Evolutionary conservation across 768 basidiomycete species (phyloP).

Genomic region (Tremella mesenterica): DNA sequence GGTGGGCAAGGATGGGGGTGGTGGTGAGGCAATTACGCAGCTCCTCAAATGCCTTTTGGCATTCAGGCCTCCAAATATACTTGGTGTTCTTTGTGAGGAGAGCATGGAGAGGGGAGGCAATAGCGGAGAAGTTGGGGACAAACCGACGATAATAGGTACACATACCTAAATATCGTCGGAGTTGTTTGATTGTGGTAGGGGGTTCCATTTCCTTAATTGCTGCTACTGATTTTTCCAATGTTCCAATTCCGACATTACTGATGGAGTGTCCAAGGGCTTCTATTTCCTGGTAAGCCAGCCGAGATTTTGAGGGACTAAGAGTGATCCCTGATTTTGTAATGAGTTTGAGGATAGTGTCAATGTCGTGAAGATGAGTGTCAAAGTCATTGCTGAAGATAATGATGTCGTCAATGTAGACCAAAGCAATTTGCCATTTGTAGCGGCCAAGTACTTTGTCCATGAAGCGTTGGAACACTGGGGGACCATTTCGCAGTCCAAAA

Average conservation of each 20-base stretch:
- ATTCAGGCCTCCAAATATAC: neutral
- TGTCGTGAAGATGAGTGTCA: neutral
- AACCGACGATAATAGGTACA: neutral
- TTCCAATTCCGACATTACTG: neutral
- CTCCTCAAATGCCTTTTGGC: neutral
- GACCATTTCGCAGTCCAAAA: too few species aligned
- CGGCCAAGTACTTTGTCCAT: too few species aligned
- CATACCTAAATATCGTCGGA: neutral
- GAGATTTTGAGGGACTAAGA: neutral
- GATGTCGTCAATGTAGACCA: neutral
- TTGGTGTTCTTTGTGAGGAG: neutral
- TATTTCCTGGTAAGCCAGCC: neutral
- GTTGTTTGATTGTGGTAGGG: neutral
- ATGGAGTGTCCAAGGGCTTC: neutral
- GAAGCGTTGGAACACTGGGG: too few species aligned
- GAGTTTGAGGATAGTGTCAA: neutral
- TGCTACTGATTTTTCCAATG: neutral
- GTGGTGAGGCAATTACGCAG: neutral
- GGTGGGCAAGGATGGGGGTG: neutral
- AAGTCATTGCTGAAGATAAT: neutral
- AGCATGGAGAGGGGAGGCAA: neutral
- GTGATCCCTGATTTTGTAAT: neutral
- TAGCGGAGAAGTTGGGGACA: neutral
- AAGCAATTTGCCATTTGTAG: too few species aligned
- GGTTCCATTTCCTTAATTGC: neutral